Evolutionary conservation across 208 protist species (phyloP).

Genomic region (Acanthamoeba divionensis): DNA sequence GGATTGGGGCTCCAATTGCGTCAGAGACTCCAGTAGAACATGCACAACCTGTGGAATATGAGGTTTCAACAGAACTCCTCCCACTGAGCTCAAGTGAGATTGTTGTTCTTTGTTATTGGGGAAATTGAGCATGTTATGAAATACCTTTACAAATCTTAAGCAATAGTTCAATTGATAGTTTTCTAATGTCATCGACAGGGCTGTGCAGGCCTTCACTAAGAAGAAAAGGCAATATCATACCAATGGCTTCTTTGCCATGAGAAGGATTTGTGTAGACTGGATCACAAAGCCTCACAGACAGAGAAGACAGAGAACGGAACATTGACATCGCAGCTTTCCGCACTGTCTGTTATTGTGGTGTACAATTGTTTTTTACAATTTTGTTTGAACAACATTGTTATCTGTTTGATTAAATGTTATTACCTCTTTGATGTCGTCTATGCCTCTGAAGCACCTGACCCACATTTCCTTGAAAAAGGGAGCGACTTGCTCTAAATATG

Average conservation of each 20-base stretch:
- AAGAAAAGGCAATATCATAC: constrained; percentile 48
- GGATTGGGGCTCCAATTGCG: constrained; percentile 51
- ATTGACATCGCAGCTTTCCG: constrained; percentile 62
- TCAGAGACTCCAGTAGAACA: constrained; percentile 60
- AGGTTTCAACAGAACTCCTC: constrained; percentile 49
- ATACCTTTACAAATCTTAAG: constrained; percentile 50
- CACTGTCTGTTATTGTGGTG: constrained; percentile 29
- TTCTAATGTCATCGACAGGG: not conserved
- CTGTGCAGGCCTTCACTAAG: constrained; percentile 40
- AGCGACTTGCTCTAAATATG: not conserved
- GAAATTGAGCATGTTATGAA: not conserved
- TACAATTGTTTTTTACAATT: not conserved
- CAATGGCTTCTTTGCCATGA: constrained; percentile 39
- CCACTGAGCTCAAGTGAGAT: not conserved
- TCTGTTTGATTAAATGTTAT: not conserved
- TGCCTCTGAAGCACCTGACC: constrained; percentile 57
- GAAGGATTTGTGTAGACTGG: constrained; percentile 52
- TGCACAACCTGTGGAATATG: constrained; percentile 59
- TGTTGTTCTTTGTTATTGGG: not conserved
- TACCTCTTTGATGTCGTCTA: constrained; percentile 57
- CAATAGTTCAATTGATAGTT: constrained; percentile 17
- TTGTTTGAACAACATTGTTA: no score
- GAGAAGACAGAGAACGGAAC: constrained; percentile 54
- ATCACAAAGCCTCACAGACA: constrained; percentile 63
- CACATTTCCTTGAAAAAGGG: constrained; percentile 67